Evolutionary conservation across 2,329 filamentous ascomycete species (phyloP).

Genomic region (Simplicillium aogashimaense): DNA sequence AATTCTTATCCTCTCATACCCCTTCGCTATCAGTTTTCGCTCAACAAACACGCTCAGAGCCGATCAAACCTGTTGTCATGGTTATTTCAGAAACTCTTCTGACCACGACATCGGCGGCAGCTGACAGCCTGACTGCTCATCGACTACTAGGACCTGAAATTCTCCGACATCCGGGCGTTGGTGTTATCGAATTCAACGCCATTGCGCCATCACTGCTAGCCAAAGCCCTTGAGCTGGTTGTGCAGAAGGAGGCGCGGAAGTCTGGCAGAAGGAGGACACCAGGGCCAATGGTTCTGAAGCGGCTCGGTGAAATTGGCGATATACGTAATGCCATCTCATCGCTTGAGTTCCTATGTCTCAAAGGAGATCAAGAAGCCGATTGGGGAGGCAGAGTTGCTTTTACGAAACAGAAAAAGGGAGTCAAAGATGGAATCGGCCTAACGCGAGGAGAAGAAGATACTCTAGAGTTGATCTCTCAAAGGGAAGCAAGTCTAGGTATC

Average conservation of each 20-base stretch:
- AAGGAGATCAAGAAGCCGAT: slow-evolving; percentile 62
- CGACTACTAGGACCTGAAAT: slow-evolving; percentile 81
- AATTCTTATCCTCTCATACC: slow-evolving; percentile 61
- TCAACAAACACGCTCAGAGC: slow-evolving; percentile 28
- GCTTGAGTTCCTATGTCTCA: slow-evolving; percentile 83
- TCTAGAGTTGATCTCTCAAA: slow-evolving; percentile 70
- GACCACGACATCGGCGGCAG: slow-evolving; percentile 72
- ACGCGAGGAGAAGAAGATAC: slow-evolving; percentile 73
- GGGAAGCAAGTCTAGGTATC: slow-evolving; percentile 83
- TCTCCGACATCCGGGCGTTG: slow-evolving; percentile 67
- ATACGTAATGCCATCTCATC: slow-evolving; percentile 87
- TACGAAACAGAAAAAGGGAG: slow-evolving; percentile 54
- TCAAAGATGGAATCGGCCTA: slow-evolving; percentile 46
- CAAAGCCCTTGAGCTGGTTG: slow-evolving; percentile 72
- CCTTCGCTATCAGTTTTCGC: slow-evolving; percentile 42
- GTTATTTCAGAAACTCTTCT: slow-evolving; percentile 86
- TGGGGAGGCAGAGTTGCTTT: slow-evolving; percentile 69
- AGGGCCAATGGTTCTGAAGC: slow-evolving; percentile 67
- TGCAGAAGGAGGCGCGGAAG: slow-evolving; percentile 75
- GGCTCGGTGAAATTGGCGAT: slow-evolving; percentile 78
- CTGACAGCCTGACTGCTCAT: slow-evolving; percentile 89
- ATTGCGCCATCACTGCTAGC: slow-evolving; percentile 78
- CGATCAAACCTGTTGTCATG: slow-evolving; percentile 68
- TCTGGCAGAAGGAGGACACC: slow-evolving; percentile 69
- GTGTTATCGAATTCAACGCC: slow-evolving; percentile 83